Conservation (phyloP, 2,329 filamentous ascomycete species). For the Microcyclospora tardicrescens region DNA sequence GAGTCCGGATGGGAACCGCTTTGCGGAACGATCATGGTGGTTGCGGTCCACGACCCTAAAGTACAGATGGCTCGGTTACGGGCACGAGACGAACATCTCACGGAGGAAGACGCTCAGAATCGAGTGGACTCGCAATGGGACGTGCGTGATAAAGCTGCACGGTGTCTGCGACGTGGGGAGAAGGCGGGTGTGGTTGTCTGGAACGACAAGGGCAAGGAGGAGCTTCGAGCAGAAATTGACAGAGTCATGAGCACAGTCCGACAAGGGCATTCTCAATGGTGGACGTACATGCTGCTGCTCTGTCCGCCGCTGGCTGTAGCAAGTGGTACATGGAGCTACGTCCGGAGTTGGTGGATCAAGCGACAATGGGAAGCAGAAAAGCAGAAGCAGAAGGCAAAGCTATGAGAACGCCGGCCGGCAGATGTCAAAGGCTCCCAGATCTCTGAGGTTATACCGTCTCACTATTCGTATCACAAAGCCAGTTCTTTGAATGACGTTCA, state of each 20-base stretch:
- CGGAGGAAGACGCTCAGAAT: constrained; percentile 74
- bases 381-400: constrained; percentile 44
- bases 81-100: constrained; percentile 64
- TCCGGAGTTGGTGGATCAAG: constrained; percentile 58
- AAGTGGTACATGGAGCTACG: constrained; percentile 58
- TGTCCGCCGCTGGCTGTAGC: constrained; percentile 63
- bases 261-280: constrained; percentile 60
- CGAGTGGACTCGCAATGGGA: constrained; percentile 77
- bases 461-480: too few relatives aligned
- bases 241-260: constrained; percentile 52
- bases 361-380: constrained; percentile 53
- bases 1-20: constrained; percentile 76
- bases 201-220: constrained; percentile 69
- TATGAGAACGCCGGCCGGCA: constrained; percentile 25
- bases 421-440: too few relatives aligned
- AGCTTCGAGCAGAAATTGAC: constrained; percentile 55
- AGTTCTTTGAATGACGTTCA: too few relatives aligned
- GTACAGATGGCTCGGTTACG: constrained; percentile 72
- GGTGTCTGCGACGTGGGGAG: constrained; percentile 52
- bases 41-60: constrained; percentile 65
- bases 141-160: constrained; percentile 66
- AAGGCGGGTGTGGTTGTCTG: constrained; percentile 66
- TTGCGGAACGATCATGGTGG: constrained; percentile 75
- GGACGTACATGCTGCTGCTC: constrained; percentile 57
- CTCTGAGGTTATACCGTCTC: too few relatives aligned